Evolutionary conservation across 208 protist genomes (phyloP), one percentile per base, ranked within the genome.

Genomic region (Wallacemonas sp.): DNA sequence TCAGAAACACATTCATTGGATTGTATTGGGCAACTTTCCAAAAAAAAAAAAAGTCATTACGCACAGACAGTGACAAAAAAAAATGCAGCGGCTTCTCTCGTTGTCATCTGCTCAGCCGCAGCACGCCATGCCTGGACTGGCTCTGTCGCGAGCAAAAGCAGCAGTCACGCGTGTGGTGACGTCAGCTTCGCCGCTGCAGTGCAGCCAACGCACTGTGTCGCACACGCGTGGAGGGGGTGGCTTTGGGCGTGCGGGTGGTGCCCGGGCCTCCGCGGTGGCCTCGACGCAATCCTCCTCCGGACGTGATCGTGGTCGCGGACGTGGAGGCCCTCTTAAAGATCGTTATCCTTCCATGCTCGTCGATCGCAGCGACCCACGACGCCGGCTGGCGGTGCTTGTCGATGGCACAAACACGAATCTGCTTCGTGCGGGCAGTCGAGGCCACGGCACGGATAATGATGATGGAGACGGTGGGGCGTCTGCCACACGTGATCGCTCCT

Each of bases 381-480:
- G 89, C 12, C 81, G 86, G 12, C 77, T 95, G 5, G 89, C 89
- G 5, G 60, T 95, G 9, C 72, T 95, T 17, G 68, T 95, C 33
- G 89, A 95, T 55, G 83, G 79, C 56, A 81, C 79, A 12, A 86
- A 84, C 72, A 65, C 69, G 33, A 73, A 75, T n/a, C 55, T 88
- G 0, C 70, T 88, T n/a, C 36, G 58, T 26, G n/a, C 21, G 34
- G 45, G 44, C 9, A 30, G 12, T 9, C 46, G 53, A n/a, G n/a
- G n/a, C n/a, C n/a, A n/a, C n/a, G n/a, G n/a, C n/a, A n/a, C n/a
- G n/a, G n/a, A n/a, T n/a, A n/a, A n/a, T 41, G 65, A 59, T 68
- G 69, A 46, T 41, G 9, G 66, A 68, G 47, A 9, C 70, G 14
- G 55, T 53, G 31, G 47, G 24, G 59, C 31, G 60, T 11, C 39